Conservation (phyloP, 768 basidiomycete genomes). For the Pleurotus citrinopileatus region DNA sequence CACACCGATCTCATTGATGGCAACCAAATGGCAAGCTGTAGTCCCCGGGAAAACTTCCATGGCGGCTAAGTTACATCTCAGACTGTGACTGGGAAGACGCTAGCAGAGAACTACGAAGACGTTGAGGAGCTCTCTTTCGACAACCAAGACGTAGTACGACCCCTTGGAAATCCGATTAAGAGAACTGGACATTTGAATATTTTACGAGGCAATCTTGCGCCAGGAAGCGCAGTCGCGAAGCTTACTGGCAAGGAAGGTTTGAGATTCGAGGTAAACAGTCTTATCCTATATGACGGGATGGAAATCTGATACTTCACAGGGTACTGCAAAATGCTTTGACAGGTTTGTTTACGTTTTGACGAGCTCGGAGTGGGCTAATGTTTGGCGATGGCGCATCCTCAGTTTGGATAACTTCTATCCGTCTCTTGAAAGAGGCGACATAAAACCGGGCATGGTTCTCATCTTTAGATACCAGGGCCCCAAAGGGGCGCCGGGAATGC, state of each 20-base stretch:
- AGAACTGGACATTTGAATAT: constrained; percentile 84
- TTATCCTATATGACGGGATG: background rate
- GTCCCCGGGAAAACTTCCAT: background rate
- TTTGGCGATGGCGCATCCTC: too few relatives aligned
- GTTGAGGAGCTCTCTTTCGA: constrained; percentile 69
- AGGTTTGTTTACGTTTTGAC: constrained; percentile 42
- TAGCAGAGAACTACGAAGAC: constrained; percentile 83
- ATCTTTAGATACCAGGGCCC: constrained; percentile 90
- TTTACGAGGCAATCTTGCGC: constrained; percentile 84
- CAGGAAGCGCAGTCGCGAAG: constrained; percentile 87
- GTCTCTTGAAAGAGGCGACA: constrained; percentile 69
- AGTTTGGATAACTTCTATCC: constrained; percentile 73
- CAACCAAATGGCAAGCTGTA: constrained; percentile 59
- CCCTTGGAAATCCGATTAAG: constrained; percentile 79
- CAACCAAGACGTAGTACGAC: constrained; percentile 74
- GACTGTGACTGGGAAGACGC: constrained; percentile 89
- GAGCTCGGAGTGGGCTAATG: too few relatives aligned
- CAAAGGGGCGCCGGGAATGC: constrained; percentile 91
- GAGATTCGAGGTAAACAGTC: constrained; percentile 62
- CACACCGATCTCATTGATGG: constrained; percentile 80
- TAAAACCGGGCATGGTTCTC: constrained; percentile 71
- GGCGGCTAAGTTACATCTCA: too few relatives aligned
- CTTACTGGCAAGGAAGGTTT: constrained; percentile 91
- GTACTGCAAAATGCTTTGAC: constrained; percentile 77
- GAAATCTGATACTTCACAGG: constrained; percentile 34